Evolutionary conservation across 139 green algal genomes (phyloP).

Genomic region (Tetratostichococcus sp.): DNA sequence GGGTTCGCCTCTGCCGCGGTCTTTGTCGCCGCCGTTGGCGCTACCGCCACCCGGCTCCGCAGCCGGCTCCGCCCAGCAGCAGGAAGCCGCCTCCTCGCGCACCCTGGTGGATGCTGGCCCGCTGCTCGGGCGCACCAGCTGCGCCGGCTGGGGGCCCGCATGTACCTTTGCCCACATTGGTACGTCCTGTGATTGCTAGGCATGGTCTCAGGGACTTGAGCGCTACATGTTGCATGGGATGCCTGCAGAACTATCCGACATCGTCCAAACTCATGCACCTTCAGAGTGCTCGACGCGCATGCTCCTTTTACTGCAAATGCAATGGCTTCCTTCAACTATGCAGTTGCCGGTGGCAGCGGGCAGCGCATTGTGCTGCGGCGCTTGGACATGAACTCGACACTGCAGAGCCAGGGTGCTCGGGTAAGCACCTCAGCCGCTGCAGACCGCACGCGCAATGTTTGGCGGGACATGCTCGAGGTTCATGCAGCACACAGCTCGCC

Average conservation of each 20-base stretch:
- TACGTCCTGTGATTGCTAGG: neutral
- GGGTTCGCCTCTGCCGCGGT: neutral
- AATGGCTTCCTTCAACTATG: no score
- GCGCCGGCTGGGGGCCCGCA: conserved; percentile 67
- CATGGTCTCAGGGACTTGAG: no score
- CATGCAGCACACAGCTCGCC: conserved; percentile 37
- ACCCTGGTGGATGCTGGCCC: conserved; percentile 56
- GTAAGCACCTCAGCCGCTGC: neutral
- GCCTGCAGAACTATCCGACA: no score
- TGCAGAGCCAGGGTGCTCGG: conserved; percentile 14
- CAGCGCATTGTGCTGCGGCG: conserved; percentile 11
- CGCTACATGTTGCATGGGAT: no score
- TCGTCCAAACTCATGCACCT: no score
- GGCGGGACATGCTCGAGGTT: conserved; percentile 28
- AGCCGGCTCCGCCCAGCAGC: neutral
- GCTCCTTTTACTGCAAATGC: no score
- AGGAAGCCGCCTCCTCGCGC: neutral
- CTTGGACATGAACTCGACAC: conserved; percentile 5
- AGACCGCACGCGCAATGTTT: conserved; percentile 17
- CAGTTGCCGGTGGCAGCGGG: neutral
- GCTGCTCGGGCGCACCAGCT: conserved; percentile 61
- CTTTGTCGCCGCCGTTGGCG: neutral
- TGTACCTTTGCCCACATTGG: conserved; percentile 41
- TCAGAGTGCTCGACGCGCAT: no score
- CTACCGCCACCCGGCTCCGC: neutral